These are phyloP conservation scores for Azolla pinnata DNA, from an alignment of 75 land plant species.

Conservation along the genomic window DNA sequence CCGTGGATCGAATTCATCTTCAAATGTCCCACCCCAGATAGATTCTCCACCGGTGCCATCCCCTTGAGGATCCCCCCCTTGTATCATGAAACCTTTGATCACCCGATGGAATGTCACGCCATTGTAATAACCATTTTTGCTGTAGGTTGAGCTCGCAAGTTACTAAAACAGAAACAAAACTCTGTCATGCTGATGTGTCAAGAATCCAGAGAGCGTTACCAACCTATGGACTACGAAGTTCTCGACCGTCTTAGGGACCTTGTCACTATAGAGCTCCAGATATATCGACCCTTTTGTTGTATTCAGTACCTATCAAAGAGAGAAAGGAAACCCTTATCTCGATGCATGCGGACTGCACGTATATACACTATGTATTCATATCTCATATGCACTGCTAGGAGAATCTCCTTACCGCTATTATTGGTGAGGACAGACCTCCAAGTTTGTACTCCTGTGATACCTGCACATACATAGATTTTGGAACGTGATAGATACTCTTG, in stretches of 20 bases:
- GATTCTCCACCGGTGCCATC: constrained; percentile 42
- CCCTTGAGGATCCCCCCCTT: constrained; percentile 33
- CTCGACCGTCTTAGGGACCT: constrained; percentile 25
- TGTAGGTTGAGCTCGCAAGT: constrained; percentile 8
- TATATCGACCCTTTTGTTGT: constrained; percentile 23
- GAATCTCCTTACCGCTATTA: too few species aligned
- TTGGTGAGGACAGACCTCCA: too few species aligned
- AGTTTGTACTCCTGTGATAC: too few species aligned
- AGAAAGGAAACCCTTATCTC: constrained; percentile 2
- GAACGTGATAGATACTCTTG: too few species aligned
- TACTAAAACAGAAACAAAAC: not conserved
- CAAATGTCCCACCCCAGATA: constrained; percentile 34
- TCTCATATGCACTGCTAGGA: too few species aligned
- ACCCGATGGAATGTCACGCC: constrained; percentile 32
- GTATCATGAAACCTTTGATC: constrained; percentile 36
- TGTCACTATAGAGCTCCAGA: constrained; percentile 20
- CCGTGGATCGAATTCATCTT: constrained; percentile 28
- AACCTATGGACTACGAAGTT: constrained; percentile 34
- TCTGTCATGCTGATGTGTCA: not conserved
- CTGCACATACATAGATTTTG: too few species aligned
- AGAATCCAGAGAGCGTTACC: not conserved
- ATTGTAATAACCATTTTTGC: constrained; percentile 31
- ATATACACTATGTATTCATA: too few species aligned
- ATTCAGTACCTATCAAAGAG: constrained; percentile 19
- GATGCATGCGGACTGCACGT: too few species aligned